Base-by-base conservation (phyloP, 2,329 filamentous ascomycete species). In the Sporothrix phasma region DNA sequence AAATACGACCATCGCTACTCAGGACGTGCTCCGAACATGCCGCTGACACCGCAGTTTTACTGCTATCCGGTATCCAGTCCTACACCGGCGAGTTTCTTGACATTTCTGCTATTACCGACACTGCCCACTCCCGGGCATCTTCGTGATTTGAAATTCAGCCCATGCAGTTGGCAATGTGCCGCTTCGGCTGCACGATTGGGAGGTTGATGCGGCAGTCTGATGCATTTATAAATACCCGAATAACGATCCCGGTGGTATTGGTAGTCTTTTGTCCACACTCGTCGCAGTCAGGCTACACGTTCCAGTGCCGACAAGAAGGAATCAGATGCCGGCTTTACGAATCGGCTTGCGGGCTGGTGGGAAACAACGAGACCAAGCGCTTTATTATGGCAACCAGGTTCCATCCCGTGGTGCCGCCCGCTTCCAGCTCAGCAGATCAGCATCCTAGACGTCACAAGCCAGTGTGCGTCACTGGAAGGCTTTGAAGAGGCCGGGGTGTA, bases 191-290 rank as follows among this genome's bases (percentile, higher is more conserved):
- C 91, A 96, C 74, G 89, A 93, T 70, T 96, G 92, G 92, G 83
- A 89, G 68, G 90, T 95, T 31, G 92, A 96, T 73, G 96, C 96
- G 69, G 92, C 92, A 10, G 89, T 84, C 63, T 96, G 92, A 92
- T 96, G 92, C 75, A 92, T 87, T n/a, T 96, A 96, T 81, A 96
- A 96, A 77, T 96, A 96, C 76, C 83, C 96, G 73, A 96, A 96
- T 73, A 86, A 87, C 41, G 92, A 92, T 0, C 90, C 92, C 0
- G 92, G 92, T 4, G 82, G 86, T n/a, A 95, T 95, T 68, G 91
- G 85, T 0, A 90, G 88, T 0, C 78, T 88, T 96, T 92, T 69
- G 88, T 96, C 5, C 90, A 96, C 74, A 84, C 90, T 71, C 80
- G 78, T 49, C 88, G 95, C 72, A 85, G 87, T 47, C 74, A 74